Evolutionary conservation across 495 filamentous ascomycete genomes (phyloP).

Genomic region (Penicillium verhagenii): DNA sequence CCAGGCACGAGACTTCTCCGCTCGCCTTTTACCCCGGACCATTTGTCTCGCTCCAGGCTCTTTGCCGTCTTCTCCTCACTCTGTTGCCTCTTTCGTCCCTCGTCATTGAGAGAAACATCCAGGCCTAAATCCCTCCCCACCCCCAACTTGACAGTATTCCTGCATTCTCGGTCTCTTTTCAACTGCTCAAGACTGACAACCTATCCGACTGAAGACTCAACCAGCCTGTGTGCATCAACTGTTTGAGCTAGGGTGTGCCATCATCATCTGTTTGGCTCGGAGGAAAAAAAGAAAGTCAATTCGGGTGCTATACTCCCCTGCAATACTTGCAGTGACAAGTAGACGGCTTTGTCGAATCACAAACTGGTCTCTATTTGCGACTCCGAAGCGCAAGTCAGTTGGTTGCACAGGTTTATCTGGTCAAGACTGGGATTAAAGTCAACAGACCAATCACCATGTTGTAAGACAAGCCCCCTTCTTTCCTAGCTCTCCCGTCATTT

Average conservation of each 20-base stretch:
- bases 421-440: neutral
- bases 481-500: conserved; percentile 1
- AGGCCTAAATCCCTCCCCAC: neutral
- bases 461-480: conserved; percentile 24
- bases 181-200: neutral
- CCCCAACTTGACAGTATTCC: neutral
- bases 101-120: neutral
- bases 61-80: conserved; percentile 8
- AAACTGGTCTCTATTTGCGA: neutral
- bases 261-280: neutral
- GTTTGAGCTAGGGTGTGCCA: neutral
- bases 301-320: neutral
- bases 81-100: neutral
- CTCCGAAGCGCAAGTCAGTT: neutral
- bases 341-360: neutral
- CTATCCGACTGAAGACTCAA: neutral
- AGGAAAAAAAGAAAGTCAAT: neutral
- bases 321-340: neutral
- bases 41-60: conserved; percentile 20
- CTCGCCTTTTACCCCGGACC: conserved; percentile 28
- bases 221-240: neutral
- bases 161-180: neutral
- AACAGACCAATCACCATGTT: conserved; percentile 29
- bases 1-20: conserved; percentile 34
- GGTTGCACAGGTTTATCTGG: conserved; percentile 1